These are phyloP conservation scores for Leonotis leonurus DNA, from an alignment of 257 asterid genomes.

Conservation along the genomic window DNA sequence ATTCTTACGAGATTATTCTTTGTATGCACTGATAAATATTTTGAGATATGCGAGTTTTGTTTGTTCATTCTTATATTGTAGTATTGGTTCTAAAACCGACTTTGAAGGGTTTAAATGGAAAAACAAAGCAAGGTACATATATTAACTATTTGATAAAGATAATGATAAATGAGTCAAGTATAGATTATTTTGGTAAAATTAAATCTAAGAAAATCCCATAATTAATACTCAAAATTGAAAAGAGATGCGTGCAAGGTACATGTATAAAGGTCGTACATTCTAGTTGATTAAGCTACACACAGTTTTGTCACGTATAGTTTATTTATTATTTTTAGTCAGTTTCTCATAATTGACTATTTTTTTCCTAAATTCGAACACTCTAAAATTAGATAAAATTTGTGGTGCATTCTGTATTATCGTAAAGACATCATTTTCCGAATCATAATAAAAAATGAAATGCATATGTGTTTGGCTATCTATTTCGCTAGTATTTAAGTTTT, in stretches of 20 bases:
- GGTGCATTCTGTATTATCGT: slow-evolving; percentile 32
- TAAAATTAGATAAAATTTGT: background rate
- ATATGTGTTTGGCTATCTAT: slow-evolving; percentile 9
- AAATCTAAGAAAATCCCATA: too few relatives aligned
- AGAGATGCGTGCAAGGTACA: slow-evolving; percentile 21
- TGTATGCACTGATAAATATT: background rate
- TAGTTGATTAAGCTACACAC: slow-evolving; percentile 15
- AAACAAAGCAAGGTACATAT: too few relatives aligned
- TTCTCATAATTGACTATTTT: slow-evolving; percentile 12
- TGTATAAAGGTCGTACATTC: background rate
- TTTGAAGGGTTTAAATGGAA: too few relatives aligned
- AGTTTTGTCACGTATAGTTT: slow-evolving; percentile 10
- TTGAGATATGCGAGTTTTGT: slow-evolving; percentile 13
- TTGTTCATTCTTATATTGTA: background rate
- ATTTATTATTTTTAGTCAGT: slow-evolving; percentile 16
- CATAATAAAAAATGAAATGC: background rate
- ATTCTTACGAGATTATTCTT: slow-evolving; percentile 25
- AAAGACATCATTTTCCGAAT: slow-evolving; percentile 22
- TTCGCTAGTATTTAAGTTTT: background rate
- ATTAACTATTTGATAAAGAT: too few relatives aligned
- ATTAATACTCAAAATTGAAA: too few relatives aligned
- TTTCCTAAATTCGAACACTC: background rate
- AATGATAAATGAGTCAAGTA: too few relatives aligned
- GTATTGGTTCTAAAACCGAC: too few relatives aligned
- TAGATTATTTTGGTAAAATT: too few relatives aligned